Conservation (phyloP, 2,329 filamentous ascomycete genomes). For the Plectosphaerella cucumerina region DNA sequence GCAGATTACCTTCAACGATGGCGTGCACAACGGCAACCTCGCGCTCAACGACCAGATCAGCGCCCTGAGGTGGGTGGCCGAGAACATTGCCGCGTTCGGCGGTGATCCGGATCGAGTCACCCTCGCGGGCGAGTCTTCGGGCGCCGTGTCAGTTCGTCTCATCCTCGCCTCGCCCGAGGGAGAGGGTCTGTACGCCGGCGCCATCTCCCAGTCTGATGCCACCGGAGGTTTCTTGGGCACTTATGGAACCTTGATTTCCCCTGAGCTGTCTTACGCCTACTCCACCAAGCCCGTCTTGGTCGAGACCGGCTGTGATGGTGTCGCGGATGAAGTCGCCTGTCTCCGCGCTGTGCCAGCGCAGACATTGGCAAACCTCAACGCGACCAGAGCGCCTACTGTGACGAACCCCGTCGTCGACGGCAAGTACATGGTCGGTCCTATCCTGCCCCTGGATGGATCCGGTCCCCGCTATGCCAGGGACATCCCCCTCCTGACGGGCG, state of each 20-base stretch:
- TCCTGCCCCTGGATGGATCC: not conserved
- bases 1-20: conserved; percentile 49
- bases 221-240: conserved; percentile 44
- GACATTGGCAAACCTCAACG: conserved; percentile 31
- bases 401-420: conserved; percentile 56
- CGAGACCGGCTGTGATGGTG: conserved; percentile 46
- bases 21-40: conserved; percentile 42
- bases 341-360: conserved; percentile 41
- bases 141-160: conserved; percentile 46
- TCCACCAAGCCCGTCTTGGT: conserved; percentile 47
- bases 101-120: conserved; percentile 53
- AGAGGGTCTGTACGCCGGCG: conserved; percentile 40
- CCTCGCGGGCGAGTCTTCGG: conserved; percentile 52
- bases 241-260: conserved; percentile 55
- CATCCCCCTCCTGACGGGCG: not conserved
- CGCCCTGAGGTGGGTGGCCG: conserved; percentile 44
- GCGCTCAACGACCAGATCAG: conserved; percentile 44
- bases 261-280: conserved; percentile 43
- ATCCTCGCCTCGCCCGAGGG: conserved; percentile 44
- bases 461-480: not conserved
- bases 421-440: conserved; percentile 36
- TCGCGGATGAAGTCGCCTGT: conserved; percentile 46
- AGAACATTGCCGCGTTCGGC: conserved; percentile 50
- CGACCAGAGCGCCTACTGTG: conserved; percentile 28
- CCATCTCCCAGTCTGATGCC: conserved; percentile 35